Evolutionary conservation across 2,329 filamentous ascomycete species (phyloP), one percentile per base, ranked within the genome.

Genomic region (Dactylellina parvicollis): DNA sequence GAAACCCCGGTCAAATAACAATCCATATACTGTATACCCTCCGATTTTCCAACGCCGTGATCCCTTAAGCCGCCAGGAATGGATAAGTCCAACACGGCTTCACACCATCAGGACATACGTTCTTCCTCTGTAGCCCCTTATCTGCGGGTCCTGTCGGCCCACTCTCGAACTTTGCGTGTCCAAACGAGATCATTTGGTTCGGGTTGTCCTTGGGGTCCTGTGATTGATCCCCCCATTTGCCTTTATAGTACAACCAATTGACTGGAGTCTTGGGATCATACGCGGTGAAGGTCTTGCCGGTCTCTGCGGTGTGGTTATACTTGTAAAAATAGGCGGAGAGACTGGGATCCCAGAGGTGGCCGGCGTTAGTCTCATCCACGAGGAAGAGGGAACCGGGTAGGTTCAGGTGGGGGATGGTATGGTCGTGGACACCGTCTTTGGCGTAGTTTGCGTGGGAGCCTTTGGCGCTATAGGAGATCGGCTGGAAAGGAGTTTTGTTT

Each of bases 391-490:
- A 32, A 1, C 76, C 76, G 0, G 85, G 86, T 2, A 89, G 81
- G 70, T 88, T 86, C n/a, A 88, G 61, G 62, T 86, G 83, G 0
- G 88, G 87, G 62, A 89, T 87, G 0, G 84, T 85, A 77, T 89
- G 87, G 77, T 89, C 87, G 76, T 90, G 88, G 1, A 80, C 82
- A 1, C 87, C 88, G 9, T 79, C 55, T 4, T 84, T 86, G 18
- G 87, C 86, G 78, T 90, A 90, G 77, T 86, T 87, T 5, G 88
- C 88, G 79, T 90, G 88, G 0, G 84, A 85, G 9, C 88, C 88
- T 52, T 86, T 85, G 0, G 85, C 84, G 0, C 84, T 84, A 78
- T 87, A 90, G 20, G 82, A 81, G 28, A 89, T 79, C 0, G 88
- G 87, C 67, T 87, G 81, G 81, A 18, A 7, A 46, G 38, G 20